Percentiles rank a stretch among this genome's conserved stretches.
Evolutionary conservation across 768 basidiomycete species (phyloP).

Genomic region (Agrocybe chaxingu): DNA sequence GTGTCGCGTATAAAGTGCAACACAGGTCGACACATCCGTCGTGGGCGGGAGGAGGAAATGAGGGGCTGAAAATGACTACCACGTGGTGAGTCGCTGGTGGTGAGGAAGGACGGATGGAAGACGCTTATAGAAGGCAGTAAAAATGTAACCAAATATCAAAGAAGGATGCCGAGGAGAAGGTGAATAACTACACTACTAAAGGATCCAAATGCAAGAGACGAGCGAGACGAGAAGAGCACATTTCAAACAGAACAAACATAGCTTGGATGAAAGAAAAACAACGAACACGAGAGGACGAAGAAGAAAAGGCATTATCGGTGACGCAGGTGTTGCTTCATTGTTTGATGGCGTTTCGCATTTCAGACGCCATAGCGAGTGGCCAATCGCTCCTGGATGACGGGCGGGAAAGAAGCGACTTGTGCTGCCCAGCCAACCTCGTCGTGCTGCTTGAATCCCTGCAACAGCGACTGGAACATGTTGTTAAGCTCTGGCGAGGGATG

Average conservation of each 20-base stretch:
- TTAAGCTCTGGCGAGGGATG: conserved; percentile 90
- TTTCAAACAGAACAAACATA: conserved; percentile 16
- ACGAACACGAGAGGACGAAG: neutral
- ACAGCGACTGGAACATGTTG: conserved; percentile 87
- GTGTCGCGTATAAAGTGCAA: neutral
- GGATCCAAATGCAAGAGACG: conserved; percentile 51
- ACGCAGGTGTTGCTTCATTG: neutral
- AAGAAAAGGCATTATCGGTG: conserved; percentile 2
- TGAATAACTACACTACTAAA: conserved; percentile 25
- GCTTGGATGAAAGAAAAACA: conserved; percentile 12
- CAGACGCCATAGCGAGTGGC: conserved; percentile 85
- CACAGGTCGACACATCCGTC: neutral
- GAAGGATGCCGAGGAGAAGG: neutral
- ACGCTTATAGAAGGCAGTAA: neutral
- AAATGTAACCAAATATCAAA: neutral
- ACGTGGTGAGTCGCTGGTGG: neutral
- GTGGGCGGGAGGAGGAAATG: neutral
- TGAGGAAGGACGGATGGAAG: neutral
- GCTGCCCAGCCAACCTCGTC: conserved; percentile 83
- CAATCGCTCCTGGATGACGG: conserved; percentile 83
- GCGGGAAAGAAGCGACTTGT: conserved; percentile 82
- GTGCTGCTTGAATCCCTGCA: conserved; percentile 88
- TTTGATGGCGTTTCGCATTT: conserved; percentile 3
- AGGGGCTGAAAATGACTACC: neutral
- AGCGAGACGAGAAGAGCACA: conserved; percentile 28